phyloP scores from a whole-genome alignment of 768 basidiomycete species.

The Tephrocybe sp. region DNA sequence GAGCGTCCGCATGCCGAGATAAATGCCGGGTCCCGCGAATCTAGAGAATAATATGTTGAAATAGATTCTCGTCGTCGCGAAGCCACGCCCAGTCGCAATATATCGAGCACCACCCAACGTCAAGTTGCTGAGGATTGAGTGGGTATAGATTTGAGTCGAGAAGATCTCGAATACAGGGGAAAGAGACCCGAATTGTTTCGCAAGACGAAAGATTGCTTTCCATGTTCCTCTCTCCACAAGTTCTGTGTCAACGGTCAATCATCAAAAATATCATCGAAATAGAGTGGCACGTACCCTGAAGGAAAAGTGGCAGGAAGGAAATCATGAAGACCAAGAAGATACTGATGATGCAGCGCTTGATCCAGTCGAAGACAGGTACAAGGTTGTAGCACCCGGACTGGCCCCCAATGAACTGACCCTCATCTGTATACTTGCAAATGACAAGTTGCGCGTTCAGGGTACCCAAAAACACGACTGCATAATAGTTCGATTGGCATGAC shows the following conservation, averaged over 20 bases:
- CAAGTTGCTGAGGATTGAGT: constrained; percentile 95
- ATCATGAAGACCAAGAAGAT: constrained; percentile 99
- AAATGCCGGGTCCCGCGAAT: constrained; percentile 97
- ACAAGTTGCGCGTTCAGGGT: constrained; percentile 79
- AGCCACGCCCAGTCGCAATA: constrained; percentile 98
- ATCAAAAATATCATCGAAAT: constrained; percentile 7
- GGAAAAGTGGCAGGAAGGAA: constrained; percentile 89
- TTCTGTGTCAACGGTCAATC: constrained; percentile 47
- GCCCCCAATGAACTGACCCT: constrained; percentile 71
- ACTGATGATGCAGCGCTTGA: constrained; percentile 92
- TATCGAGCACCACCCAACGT: constrained; percentile 98
- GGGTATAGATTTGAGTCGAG: constrained; percentile 96
- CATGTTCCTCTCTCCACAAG: constrained; percentile 92
- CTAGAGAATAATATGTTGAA: constrained; percentile 97
- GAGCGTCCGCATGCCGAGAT: constrained; percentile 91
- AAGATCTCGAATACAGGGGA: constrained; percentile 98
- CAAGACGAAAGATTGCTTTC: constrained; percentile 86
- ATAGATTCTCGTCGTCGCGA: constrained; percentile 92
- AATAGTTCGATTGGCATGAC: constrained; percentile 6
- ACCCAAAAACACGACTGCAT: constrained; percentile 88
- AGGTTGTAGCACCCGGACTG: constrained; percentile 94
- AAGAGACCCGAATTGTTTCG: constrained; percentile 91
- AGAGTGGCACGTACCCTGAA: constrained; percentile 66
- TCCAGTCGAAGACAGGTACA: constrained; percentile 92
- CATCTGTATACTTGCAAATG: constrained; percentile 76